Percentiles rank a stretch among this genome's conserved stretches.
phyloP scores from a whole-genome alignment of 805 yeast species.

The Suhomyces sp. region DNA sequence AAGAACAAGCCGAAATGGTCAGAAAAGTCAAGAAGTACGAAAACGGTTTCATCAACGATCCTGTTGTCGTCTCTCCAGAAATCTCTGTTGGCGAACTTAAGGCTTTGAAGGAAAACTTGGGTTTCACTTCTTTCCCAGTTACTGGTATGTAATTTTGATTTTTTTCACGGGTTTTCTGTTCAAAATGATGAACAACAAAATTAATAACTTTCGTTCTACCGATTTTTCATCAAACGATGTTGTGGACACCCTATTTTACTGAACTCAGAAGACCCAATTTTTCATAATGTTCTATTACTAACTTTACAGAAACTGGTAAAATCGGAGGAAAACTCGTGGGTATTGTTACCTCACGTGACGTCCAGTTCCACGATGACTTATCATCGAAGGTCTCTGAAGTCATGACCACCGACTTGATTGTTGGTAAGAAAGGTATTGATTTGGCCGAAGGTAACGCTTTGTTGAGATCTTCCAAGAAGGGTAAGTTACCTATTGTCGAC shows the following conservation, averaged over 20 bases:
- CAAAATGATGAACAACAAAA: slow-evolving; percentile 51
- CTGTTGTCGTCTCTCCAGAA: slow-evolving; percentile 76
- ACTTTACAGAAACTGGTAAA: slow-evolving; percentile 70
- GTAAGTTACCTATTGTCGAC: slow-evolving; percentile 94
- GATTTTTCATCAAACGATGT: slow-evolving; percentile 91
- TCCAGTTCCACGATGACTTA: slow-evolving; percentile 86
- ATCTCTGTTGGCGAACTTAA: slow-evolving; percentile 80
- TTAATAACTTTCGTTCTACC: slow-evolving; percentile 99
- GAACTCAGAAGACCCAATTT: slow-evolving; percentile 2
- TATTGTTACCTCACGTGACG: slow-evolving; percentile 94
- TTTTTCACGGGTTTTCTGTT: background rate
- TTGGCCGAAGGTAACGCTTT: slow-evolving; percentile 86
- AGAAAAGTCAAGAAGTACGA: slow-evolving; percentile 94
- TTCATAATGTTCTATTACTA: slow-evolving; percentile 19
- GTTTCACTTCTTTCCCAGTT: slow-evolving; percentile 98
- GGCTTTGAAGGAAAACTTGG: slow-evolving; percentile 64
- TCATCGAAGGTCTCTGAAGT: slow-evolving; percentile 62
- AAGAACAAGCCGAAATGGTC: slow-evolving; percentile 98
- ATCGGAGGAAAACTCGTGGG: slow-evolving; percentile 90
- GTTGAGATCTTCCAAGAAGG: slow-evolving; percentile 90
- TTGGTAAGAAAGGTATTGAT: slow-evolving; percentile 79
- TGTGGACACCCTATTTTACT: slow-evolving; percentile 63
- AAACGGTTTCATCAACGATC: slow-evolving; percentile 95
- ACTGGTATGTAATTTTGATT: slow-evolving; percentile 78
- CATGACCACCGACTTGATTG: slow-evolving; percentile 87